A percentile compares a stretch with the other conserved stretches of the same genome.
Evolutionary conservation across 2,329 filamentous ascomycete genomes (phyloP).

Genomic region (Tolypocladium tundrense): DNA sequence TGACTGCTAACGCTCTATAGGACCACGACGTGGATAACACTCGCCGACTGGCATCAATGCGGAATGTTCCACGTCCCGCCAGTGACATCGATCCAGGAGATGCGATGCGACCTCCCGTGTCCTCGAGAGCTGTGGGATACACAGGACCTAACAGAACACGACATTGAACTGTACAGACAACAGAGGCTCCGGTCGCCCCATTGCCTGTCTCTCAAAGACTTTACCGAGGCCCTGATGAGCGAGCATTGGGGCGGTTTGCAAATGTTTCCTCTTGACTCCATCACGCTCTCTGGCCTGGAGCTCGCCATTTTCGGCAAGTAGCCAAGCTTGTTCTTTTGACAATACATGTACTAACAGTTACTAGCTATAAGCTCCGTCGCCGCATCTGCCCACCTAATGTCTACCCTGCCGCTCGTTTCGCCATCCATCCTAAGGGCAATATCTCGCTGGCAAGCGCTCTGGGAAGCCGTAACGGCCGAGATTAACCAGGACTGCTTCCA

Average conservation of each 20-base stretch:
- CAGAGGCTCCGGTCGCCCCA: background rate
- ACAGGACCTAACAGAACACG: slow-evolving; percentile 8
- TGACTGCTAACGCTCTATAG: slow-evolving; percentile 4
- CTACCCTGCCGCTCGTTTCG: slow-evolving; percentile 3
- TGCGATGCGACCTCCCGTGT: slow-evolving; percentile 14
- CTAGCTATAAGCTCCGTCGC: slow-evolving; percentile 1
- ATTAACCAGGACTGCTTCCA: background rate
- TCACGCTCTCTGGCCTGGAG: background rate
- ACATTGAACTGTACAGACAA: background rate
- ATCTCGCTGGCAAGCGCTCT: slow-evolving; percentile 11
- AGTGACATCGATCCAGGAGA: slow-evolving; percentile 11
- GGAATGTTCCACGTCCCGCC: slow-evolving; percentile 14
- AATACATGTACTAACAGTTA: background rate
- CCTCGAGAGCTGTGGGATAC: slow-evolving; percentile 15
- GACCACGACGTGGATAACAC: slow-evolving; percentile 11
- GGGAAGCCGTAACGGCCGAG: slow-evolving; percentile 1
- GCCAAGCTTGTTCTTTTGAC: background rate
- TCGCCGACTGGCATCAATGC: slow-evolving; percentile 16
- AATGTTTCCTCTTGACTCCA: background rate
- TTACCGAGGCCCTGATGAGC: background rate
- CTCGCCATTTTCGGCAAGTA: background rate
- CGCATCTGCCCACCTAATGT: slow-evolving; percentile 5
- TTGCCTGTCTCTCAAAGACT: background rate
- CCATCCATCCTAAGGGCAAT: slow-evolving; percentile 7
- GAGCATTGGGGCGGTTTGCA: background rate